Base-by-base conservation (phyloP, 257 asterid genomes). In the Primulina tabacum region DNA sequence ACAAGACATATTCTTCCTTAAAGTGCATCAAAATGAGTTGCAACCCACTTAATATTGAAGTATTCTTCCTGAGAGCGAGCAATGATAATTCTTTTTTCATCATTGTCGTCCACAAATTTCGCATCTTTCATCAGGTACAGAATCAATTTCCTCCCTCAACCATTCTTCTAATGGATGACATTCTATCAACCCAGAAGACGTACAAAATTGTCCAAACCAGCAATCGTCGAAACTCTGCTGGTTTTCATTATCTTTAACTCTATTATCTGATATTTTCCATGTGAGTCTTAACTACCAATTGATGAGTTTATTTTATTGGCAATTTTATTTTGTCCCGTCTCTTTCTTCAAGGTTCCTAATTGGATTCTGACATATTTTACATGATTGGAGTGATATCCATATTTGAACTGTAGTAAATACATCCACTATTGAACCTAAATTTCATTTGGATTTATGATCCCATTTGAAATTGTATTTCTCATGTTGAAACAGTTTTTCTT, bases 241-340 rank as follows among this genome's bases (percentile, higher is more conserved):
- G 26, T 24, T 24, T 24, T 24, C 26, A 24, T 24, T 24, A 24
- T 24, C 26, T 0, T 24, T 24, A 24, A 24, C 26, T 24, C 26
- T 24, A 24, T 24, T 24, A 24, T 24, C 26, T 24, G 26, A 24
- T 37, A 6, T 67, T 67, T 67, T 67, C 18, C 21, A 40, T 76
- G 71, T 70, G 65, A 40, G 63, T 56, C 60, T 34, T 72, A 73
- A 37, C 60, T 57, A 64, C 57, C 8, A 60, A 35, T 63, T 66
- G 50, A 38, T 8, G 38, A 34, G 9, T 34, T 34, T 38, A 38
- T 38, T 37, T 38, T 38, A 38, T 38, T 38, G 50, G 50, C 2
- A 11, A 12, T 43, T 43, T 10, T 43, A 12, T 43, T 43, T 43
- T 3, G n/a, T 43, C 3, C 3, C 53, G 11, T 43, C 53, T 43